Conservation (phyloP, 305 asterid genomes). For the Solanum hybrid region DNA sequence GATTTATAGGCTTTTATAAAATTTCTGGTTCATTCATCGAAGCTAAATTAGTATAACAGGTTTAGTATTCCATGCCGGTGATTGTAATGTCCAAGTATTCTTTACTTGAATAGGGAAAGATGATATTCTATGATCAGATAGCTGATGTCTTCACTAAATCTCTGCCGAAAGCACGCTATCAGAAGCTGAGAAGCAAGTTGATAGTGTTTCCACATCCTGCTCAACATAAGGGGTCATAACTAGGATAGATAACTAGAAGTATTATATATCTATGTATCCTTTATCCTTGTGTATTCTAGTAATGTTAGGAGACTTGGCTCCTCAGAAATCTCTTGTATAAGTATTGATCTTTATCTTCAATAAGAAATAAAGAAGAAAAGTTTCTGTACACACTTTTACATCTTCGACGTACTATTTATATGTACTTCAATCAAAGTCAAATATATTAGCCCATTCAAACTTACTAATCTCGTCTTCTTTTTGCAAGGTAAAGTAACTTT, state of each 20-base stretch:
- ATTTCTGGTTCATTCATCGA: slow-evolving; percentile 46
- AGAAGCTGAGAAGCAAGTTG: neutral
- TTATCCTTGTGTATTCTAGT: too few relatives aligned
- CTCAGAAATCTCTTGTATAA: neutral
- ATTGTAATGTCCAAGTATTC: neutral
- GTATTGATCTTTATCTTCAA: too few relatives aligned
- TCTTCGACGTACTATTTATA: neutral
- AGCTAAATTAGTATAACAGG: slow-evolving; percentile 45
- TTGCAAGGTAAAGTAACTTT: neutral
- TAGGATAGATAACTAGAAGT: neutral
- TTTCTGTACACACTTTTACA: neutral
- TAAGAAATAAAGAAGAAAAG: too few relatives aligned
- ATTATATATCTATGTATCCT: neutral
- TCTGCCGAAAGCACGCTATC: neutral
- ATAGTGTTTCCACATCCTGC: neutral
- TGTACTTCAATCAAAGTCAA: neutral
- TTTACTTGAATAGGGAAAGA: neutral
- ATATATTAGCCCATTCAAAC: neutral
- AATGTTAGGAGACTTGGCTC: neutral
- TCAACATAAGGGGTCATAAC: neutral
- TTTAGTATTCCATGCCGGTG: slow-evolving; percentile 11
- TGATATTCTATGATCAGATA: neutral
- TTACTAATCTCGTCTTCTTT: neutral
- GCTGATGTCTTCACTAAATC: neutral
- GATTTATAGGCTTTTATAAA: neutral